phyloP scores from a whole-genome alignment of 495 filamentous ascomycete genomes.

The Neurospora tetrasperma region DNA sequence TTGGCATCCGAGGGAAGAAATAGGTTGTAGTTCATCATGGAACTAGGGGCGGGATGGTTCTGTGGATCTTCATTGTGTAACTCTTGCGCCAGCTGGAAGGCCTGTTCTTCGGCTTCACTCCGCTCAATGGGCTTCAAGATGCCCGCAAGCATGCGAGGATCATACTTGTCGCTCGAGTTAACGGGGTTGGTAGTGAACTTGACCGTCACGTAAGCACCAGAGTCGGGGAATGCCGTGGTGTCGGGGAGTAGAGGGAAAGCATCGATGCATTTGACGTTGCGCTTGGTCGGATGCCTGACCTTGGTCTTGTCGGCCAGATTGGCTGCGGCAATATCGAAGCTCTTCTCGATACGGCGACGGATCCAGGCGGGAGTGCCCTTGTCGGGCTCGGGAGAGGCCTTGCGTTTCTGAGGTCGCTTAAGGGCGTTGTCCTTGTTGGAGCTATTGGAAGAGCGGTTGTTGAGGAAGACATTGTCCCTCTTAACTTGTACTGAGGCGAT shows the following conservation, averaged over 20 bases:
- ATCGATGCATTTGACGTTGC: slow-evolving; percentile 66
- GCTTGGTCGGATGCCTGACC: slow-evolving; percentile 74
- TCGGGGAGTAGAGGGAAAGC: slow-evolving; percentile 79
- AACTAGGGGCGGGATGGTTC: slow-evolving; percentile 49
- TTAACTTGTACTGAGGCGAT: slow-evolving; percentile 57
- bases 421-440: slow-evolving; percentile 18
- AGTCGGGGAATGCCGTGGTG: slow-evolving; percentile 78
- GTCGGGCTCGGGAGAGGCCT: slow-evolving; percentile 37
- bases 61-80: slow-evolving; percentile 54
- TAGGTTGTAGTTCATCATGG: slow-evolving; percentile 68
- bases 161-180: slow-evolving; percentile 47
- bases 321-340: slow-evolving; percentile 69
- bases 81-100: slow-evolving; percentile 41
- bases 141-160: slow-evolving; percentile 70
- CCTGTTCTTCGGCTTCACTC: slow-evolving; percentile 39
- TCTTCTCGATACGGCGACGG: slow-evolving; percentile 68
- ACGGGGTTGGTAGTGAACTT: slow-evolving; percentile 84
- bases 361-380: slow-evolving; percentile 73
- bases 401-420: slow-evolving; percentile 33
- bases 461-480: slow-evolving; percentile 21
- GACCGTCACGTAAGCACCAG: slow-evolving; percentile 72
- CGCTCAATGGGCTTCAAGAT: slow-evolving; percentile 58
- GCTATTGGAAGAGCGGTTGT: slow-evolving; percentile 34
- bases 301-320: slow-evolving; percentile 57
- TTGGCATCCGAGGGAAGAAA: slow-evolving; percentile 54